Evolutionary conservation across 2,329 filamentous ascomycete species (phyloP).

Genomic region (Karstenula rhodostoma): DNA sequence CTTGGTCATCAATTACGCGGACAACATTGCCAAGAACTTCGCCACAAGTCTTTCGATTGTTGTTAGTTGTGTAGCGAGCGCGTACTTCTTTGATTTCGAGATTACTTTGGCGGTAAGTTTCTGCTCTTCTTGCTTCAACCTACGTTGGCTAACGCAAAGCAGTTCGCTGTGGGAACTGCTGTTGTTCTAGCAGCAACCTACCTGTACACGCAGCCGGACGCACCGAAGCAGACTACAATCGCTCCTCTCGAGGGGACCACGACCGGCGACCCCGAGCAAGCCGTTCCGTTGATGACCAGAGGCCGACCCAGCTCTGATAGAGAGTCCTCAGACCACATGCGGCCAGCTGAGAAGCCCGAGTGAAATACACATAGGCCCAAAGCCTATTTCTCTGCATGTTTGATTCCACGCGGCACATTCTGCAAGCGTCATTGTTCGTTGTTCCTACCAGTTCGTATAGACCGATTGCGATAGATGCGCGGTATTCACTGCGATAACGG

Average conservation of each 20-base stretch:
- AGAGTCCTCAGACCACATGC: conserved; percentile 6
- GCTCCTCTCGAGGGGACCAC: conserved; percentile 78
- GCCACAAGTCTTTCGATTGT: conserved; percentile 92
- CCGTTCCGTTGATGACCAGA: conserved; percentile 30
- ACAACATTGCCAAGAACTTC: conserved; percentile 94
- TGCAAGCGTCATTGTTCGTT: background rate
- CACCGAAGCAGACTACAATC: conserved; percentile 67
- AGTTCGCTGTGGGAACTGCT: conserved; percentile 84
- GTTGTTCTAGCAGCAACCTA: conserved; percentile 85
- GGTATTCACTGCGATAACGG: background rate
- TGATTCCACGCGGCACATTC: background rate
- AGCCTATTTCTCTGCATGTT: background rate
- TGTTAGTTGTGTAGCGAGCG: conserved; percentile 83
- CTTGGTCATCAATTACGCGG: conserved; percentile 80
- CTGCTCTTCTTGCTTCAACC: background rate
- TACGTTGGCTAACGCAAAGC: conserved; percentile 24
- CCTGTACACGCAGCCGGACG: conserved; percentile 77
- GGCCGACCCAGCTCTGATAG: conserved; percentile 6
- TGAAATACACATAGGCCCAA: background rate
- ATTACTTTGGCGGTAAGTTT: conserved; percentile 61
- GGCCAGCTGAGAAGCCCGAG: conserved; percentile 4
- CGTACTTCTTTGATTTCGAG: conserved; percentile 83
- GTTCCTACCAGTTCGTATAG: background rate
- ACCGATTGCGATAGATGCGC: background rate
- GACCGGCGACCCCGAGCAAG: conserved; percentile 52